Conservation (phyloP, 2,329 filamentous ascomycete genomes). For the Chrysosporium keratinophilum region DNA sequence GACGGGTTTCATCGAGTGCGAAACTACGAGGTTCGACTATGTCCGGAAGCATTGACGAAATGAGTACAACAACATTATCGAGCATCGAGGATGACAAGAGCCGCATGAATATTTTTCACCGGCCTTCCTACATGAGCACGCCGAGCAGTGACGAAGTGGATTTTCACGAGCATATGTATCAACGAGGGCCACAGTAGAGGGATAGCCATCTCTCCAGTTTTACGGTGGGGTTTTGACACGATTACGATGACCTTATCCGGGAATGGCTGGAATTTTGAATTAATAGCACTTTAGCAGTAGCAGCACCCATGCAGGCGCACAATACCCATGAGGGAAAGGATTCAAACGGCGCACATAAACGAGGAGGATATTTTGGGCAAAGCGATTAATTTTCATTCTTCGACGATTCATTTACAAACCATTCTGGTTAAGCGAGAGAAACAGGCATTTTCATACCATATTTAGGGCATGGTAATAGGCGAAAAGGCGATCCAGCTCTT, state of each 20-base stretch:
- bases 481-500: neutral
- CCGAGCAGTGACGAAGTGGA: conserved; percentile 18
- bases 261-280: conserved; percentile 9
- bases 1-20: conserved; percentile 35
- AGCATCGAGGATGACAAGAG: conserved; percentile 6
- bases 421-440: neutral
- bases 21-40: conserved; percentile 17
- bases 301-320: conserved; percentile 8
- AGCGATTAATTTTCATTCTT: neutral
- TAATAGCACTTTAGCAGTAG: neutral
- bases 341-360: conserved; percentile 3
- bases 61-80: conserved; percentile 7
- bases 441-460: neutral
- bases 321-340: conserved; percentile 8
- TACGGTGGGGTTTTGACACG: neutral
- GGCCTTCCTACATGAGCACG: conserved; percentile 14
- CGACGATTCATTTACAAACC: too few species aligned
- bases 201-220: neutral
- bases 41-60: conserved; percentile 8
- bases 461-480: conserved; percentile 1
- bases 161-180: conserved; percentile 17
- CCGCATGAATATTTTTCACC: conserved; percentile 12
- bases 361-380: neutral
- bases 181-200: conserved; percentile 8
- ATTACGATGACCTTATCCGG: neutral